Conservation (phyloP, 352 stramenopile species). For the Phytophthora foliorum region DNA sequence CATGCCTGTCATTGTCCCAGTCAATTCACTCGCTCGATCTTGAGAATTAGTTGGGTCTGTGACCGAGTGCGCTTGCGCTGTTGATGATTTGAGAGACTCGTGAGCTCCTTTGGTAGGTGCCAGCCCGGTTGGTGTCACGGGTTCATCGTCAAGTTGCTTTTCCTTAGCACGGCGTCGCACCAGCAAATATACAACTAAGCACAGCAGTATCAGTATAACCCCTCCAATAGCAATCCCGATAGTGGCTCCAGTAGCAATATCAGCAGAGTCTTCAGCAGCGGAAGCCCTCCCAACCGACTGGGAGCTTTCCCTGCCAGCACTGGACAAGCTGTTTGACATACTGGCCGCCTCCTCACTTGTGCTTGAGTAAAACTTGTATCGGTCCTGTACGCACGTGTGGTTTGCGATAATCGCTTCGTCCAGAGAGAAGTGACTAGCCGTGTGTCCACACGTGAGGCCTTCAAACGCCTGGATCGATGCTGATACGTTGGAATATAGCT, state of each 20-base stretch:
- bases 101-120: constrained; percentile 17
- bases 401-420: constrained; percentile 15
- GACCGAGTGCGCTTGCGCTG: constrained; percentile 5
- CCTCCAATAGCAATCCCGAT: constrained; percentile 10
- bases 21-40: constrained; percentile 8
- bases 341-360: constrained; percentile 10
- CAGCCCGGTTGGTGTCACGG: constrained; percentile 10
- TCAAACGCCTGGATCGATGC: constrained; percentile 22
- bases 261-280: not conserved
- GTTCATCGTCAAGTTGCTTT: constrained; percentile 1
- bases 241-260: constrained; percentile 8
- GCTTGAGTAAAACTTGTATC: constrained; percentile 26
- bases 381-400: constrained; percentile 21
- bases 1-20: constrained; percentile 25
- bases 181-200: constrained; percentile 4
- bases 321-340: not conserved
- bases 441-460: constrained; percentile 15
- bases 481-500: constrained; percentile 28
- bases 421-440: constrained; percentile 7
- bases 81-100: constrained; percentile 14
- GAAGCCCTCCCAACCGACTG: not conserved
- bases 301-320: not conserved
- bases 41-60: constrained; percentile 10
- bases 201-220: constrained; percentile 8
- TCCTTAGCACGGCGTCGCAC: constrained; percentile 5